Percentiles rank a stretch among this genome's conserved stretches.
Conservation (phyloP, 106 monocot species). For the Iris macrosiphon region DNA sequence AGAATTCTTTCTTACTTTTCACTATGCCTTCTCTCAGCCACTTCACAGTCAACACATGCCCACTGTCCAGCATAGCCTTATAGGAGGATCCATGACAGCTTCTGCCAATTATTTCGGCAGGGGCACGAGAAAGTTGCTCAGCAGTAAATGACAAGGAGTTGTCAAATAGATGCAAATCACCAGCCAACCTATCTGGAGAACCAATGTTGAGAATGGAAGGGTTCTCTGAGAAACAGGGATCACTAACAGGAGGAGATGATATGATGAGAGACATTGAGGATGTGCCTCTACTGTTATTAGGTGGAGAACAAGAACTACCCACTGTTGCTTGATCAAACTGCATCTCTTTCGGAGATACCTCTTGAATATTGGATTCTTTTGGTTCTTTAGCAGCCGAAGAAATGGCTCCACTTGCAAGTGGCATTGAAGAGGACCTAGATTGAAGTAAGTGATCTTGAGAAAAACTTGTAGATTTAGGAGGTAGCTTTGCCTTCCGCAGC, state of each 20-base stretch:
- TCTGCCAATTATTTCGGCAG: constrained; percentile 76
- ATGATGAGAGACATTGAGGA: constrained; percentile 27
- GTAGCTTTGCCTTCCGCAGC: constrained; percentile 11
- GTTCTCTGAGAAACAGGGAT: constrained; percentile 9
- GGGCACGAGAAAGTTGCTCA: constrained; percentile 75
- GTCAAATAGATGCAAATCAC: constrained; percentile 75
- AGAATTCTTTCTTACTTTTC: constrained; percentile 75
- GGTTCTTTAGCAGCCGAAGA: constrained; percentile 5
- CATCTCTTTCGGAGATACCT: constrained; percentile 1
- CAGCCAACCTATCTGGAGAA: constrained; percentile 63
- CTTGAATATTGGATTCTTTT: constrained; percentile 14
- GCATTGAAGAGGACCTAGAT: constrained; percentile 20
- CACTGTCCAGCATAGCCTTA: constrained; percentile 58
- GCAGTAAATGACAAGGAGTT: constrained; percentile 42
- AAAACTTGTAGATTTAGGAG: constrained; percentile 14
- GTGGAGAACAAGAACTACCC: neutral
- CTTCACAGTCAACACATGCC: constrained; percentile 52
- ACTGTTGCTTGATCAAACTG: constrained; percentile 9
- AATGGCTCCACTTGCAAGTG: constrained; percentile 13
- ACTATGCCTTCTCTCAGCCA: constrained; percentile 70
- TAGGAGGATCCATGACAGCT: constrained; percentile 79
- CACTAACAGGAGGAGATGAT: constrained; percentile 27
- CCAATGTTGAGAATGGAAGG: constrained; percentile 27
- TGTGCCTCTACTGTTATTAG: constrained; percentile 4
- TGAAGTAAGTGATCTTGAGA: constrained; percentile 27